Evolutionary conservation across 768 basidiomycete species (phyloP), one percentile per base, ranked within the genome.

Genomic region (Termitomyces heimii): DNA sequence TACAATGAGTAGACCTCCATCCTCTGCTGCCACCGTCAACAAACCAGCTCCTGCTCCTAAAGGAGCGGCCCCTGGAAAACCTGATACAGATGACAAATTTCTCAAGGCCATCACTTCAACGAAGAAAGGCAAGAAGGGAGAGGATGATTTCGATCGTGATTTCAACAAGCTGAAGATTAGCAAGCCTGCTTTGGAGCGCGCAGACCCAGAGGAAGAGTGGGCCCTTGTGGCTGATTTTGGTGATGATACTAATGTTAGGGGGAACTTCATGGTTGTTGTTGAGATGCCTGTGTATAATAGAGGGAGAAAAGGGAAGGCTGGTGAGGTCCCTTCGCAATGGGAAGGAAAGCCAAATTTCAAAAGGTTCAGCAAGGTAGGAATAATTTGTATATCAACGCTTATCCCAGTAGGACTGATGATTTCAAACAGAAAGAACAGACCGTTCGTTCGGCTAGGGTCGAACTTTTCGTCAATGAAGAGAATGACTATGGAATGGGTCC

Each of bases 201-300:
- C 77, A 28, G 78, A 82, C 20, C 72, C 71, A 32, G 80, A 80
- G 45, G 70, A 78, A 43, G 76, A 79, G 46, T 88, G 85, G 85
- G 77, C 73, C 2, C 67, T 85, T 13, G 64, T 89, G 43, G 85
- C 81, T 26, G 83, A 85, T 39, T 86, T 89, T 66, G 85, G 81
- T 24, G 82, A 87, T 57, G 81, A 86, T 50, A 70, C 68, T 4
- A 78, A 79, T 56, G 42, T 91, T 37, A 68, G 85, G 45, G 89
- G 89, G 0, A 91, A 91, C 65, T 91, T 92, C 60, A 90, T 92
- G 89, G 81, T 88, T 3, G 80, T 90, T 29, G 71, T 87, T 31
- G 85, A 88, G 57, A 71, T 88, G 75, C 83, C 85, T 31, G 73
- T 86, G 10, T 77, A 72, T 65, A 70, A 68, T 65, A 75, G 68